Percentiles rank a stretch among this genome's conserved stretches.
Evolutionary conservation across 768 basidiomycete species (phyloP).

Genomic region (Rhizopogon rudus): DNA sequence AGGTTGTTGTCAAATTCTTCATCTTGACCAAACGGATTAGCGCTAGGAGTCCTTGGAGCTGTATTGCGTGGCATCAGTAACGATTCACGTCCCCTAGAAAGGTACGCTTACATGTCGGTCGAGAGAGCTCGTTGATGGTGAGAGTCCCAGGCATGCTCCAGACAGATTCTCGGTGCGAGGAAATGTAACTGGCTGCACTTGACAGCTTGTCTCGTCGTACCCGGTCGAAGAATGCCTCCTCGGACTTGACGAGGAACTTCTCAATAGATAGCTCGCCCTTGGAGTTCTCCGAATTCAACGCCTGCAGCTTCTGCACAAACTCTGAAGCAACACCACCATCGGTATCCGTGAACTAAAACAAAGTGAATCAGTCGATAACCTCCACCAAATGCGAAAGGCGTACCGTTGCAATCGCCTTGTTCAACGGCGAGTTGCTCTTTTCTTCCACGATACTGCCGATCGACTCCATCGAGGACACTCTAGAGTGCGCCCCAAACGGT

Average conservation of each 20-base stretch:
- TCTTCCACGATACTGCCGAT: slow-evolving; percentile 91
- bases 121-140: slow-evolving; percentile 55
- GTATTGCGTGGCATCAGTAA: slow-evolving; percentile 1
- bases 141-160: slow-evolving; percentile 65
- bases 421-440: slow-evolving; percentile 84
- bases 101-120: slow-evolving; percentile 63
- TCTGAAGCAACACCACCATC: slow-evolving; percentile 89
- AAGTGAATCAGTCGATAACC: slow-evolving; percentile 1
- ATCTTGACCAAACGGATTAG: slow-evolving; percentile 46
- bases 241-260: slow-evolving; percentile 84
- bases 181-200: slow-evolving; percentile 73
- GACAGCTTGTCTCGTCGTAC: slow-evolving; percentile 86
- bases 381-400: slow-evolving; percentile 16
- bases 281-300: slow-evolving; percentile 79
- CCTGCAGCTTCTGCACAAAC: slow-evolving; percentile 82
- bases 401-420: slow-evolving; percentile 89
- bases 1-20: slow-evolving; percentile 51
- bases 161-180: slow-evolving; percentile 74
- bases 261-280: slow-evolving; percentile 91
- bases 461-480: slow-evolving; percentile 83
- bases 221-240: slow-evolving; percentile 89
- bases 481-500: slow-evolving; percentile 79
- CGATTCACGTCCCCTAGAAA: not conserved
- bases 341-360: slow-evolving; percentile 78
- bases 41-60: slow-evolving; percentile 44